Evolutionary conservation across 2,329 filamentous ascomycete species (phyloP).

Genomic region (Ophiostoma himal-ulmi): DNA sequence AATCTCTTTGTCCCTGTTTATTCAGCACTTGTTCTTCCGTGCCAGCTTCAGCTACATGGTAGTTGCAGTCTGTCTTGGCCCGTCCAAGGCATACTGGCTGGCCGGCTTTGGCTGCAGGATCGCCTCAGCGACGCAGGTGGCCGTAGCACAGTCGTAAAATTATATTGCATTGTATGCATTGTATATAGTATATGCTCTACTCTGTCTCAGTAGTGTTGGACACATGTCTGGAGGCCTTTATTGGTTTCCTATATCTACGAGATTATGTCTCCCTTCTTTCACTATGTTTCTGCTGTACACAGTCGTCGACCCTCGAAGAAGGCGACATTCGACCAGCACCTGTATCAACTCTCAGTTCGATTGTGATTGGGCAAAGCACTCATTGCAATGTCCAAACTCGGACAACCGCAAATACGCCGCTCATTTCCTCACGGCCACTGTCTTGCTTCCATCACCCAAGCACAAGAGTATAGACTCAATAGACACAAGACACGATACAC

Average conservation of each 20-base stretch:
- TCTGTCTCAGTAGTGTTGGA: not conserved
- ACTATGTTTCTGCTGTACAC: not conserved
- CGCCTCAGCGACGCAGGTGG: slow-evolving; percentile 11
- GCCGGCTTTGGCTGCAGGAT: slow-evolving; percentile 11
- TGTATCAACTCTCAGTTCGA: not conserved
- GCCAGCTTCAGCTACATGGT: not conserved
- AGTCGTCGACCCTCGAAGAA: not conserved
- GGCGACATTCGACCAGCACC: not conserved
- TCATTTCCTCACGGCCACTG: slow-evolving; percentile 1
- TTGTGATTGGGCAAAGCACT: not conserved
- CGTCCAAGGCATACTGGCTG: slow-evolving; percentile 9
- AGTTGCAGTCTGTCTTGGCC: not conserved
- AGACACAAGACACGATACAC: not conserved
- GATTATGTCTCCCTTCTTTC: not conserved
- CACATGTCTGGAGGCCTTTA: not conserved
- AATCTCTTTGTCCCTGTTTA: not conserved
- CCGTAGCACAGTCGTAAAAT: not conserved
- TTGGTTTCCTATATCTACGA: not conserved
- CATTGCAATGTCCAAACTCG: not conserved
- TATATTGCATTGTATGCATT: not conserved
- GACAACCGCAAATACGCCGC: not conserved
- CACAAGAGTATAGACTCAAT: not conserved
- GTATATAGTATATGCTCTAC: not conserved
- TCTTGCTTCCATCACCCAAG: not conserved
- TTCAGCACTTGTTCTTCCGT: not conserved